These are phyloP conservation scores for Saitozyma sp. DNA, from an alignment of 768 basidiomycete genomes.

Conservation along the genomic window DNA sequence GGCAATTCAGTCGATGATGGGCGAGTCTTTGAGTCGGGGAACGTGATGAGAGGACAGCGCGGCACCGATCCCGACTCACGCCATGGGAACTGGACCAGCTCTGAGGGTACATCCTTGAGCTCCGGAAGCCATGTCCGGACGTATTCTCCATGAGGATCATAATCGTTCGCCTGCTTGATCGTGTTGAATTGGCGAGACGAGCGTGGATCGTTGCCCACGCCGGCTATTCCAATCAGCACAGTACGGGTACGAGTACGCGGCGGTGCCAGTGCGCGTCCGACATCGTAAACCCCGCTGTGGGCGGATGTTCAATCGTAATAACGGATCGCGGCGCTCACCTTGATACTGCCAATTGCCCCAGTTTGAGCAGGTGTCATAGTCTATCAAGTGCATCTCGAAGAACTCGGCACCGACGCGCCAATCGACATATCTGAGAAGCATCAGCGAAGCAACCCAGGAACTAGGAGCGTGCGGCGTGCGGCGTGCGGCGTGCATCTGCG, in stretches of 20 bases:
- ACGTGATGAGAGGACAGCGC: background rate
- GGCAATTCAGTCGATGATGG: background rate
- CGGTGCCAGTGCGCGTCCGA: background rate
- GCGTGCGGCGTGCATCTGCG: too few relatives aligned
- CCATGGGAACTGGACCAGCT: slow-evolving; percentile 50
- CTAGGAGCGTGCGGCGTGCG: too few relatives aligned
- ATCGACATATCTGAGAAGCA: slow-evolving; percentile 48
- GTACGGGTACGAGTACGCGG: slow-evolving; percentile 5
- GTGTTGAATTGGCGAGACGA: slow-evolving; percentile 52
- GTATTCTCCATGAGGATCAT: slow-evolving; percentile 44
- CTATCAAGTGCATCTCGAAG: slow-evolving; percentile 55
- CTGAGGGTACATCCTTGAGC: slow-evolving; percentile 38
- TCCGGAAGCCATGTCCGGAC: slow-evolving; percentile 48
- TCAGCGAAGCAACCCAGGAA: background rate
- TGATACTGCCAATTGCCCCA: slow-evolving; percentile 52
- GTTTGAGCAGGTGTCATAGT: slow-evolving; percentile 67
- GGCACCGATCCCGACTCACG: slow-evolving; percentile 26
- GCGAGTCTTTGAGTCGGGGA: background rate
- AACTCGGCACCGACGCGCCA: slow-evolving; percentile 58
- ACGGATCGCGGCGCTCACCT: slow-evolving; percentile 5
- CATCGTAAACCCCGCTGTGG: background rate
- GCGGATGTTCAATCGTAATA: background rate
- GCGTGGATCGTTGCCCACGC: slow-evolving; percentile 52
- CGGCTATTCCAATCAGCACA: slow-evolving; percentile 27
- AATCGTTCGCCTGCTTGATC: slow-evolving; percentile 52